phyloP scores from a whole-genome alignment of 2,329 filamentous ascomycete genomes.

The Epichloe brachyelytri region DNA sequence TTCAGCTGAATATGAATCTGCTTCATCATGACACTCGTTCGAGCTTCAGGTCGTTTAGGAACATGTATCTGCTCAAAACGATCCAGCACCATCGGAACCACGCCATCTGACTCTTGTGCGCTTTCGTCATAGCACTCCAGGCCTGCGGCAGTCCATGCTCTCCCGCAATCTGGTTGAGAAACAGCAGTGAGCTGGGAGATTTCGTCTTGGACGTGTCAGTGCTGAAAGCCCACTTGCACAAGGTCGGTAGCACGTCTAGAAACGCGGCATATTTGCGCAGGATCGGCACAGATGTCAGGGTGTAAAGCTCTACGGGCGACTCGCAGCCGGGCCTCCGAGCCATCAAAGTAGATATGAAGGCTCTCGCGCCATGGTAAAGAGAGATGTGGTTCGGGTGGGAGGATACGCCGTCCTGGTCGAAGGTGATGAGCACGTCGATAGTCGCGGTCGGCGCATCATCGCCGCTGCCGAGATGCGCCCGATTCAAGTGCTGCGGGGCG shows the following conservation, averaged over 20 bases:
- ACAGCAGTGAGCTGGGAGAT: conserved; percentile 37
- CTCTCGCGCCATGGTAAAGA: conserved; percentile 66
- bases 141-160: conserved; percentile 42
- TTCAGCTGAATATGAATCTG: not conserved
- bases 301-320: conserved; percentile 74
- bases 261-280: conserved; percentile 71
- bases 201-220: conserved; percentile 34
- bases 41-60: conserved; percentile 71
- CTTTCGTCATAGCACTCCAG: conserved; percentile 76
- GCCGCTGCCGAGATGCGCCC: conserved; percentile 17
- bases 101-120: conserved; percentile 91
- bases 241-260: conserved; percentile 61
- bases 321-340: conserved; percentile 50
- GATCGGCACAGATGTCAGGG: conserved; percentile 59
- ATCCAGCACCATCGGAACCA: conserved; percentile 99
- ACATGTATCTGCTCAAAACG: conserved; percentile 81
- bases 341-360: conserved; percentile 57
- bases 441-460: conserved; percentile 29
- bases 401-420: conserved; percentile 72
- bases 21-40: conserved; percentile 23
- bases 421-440: conserved; percentile 81
- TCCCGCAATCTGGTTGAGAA: conserved; percentile 56
- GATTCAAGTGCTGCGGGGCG: conserved; percentile 44
- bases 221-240: conserved; percentile 33
- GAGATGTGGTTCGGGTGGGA: conserved; percentile 89